Conservation (phyloP, 75 land plant genomes). For the Sequoiadendron giganteum region DNA sequence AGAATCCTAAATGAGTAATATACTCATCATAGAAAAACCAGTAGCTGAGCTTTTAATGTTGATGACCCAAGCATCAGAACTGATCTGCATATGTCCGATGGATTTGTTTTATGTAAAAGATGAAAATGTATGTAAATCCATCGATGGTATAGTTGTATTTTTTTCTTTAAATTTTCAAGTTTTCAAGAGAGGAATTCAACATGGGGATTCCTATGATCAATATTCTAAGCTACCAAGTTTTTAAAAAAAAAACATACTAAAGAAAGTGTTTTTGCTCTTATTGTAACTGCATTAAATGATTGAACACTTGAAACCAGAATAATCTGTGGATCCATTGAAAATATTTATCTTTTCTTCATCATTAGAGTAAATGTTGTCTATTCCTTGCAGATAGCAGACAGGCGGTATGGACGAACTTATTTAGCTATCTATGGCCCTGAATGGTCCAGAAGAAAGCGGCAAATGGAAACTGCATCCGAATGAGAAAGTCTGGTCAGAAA, state of each 20-base stretch:
- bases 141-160: background rate
- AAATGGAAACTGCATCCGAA: background rate
- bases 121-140: background rate
- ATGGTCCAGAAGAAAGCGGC: conserved; percentile 65
- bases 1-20: background rate
- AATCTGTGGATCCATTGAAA: background rate
- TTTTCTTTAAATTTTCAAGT: background rate
- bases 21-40: background rate
- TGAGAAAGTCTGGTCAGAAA: background rate
- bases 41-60: background rate
- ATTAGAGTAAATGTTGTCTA: background rate
- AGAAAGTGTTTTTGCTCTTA: background rate
- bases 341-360: no score
- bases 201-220: background rate
- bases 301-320: background rate
- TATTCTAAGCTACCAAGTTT: background rate
- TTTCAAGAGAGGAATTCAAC: background rate
- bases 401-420: conserved; percentile 85
- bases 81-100: background rate
- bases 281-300: background rate
- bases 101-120: background rate
- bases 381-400: conserved; percentile 68
- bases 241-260: background rate
- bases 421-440: conserved; percentile 89
- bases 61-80: background rate